Conservation (phyloP, 2,329 filamentous ascomycete species). For the Trichoderma arundinaceum region DNA sequence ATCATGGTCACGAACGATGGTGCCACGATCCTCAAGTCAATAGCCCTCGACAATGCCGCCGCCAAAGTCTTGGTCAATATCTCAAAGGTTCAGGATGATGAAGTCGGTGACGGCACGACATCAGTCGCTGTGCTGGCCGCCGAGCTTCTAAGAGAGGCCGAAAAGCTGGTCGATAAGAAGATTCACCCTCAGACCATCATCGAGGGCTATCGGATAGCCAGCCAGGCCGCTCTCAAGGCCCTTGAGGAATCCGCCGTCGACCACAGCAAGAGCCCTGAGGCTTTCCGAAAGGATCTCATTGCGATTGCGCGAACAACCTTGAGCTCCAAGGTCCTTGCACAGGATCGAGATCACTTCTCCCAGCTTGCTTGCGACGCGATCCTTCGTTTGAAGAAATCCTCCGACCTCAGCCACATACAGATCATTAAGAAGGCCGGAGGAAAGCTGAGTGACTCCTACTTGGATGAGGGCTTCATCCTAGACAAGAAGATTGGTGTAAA, state of each 20-base stretch:
- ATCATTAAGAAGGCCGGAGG: conserved; percentile 99
- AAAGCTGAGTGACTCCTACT: conserved; percentile 95
- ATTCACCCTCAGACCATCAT: conserved; percentile 99
- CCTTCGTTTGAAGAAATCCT: conserved; percentile 84
- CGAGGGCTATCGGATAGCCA: conserved; percentile 97
- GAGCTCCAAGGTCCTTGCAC: conserved; percentile 94
- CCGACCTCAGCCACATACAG: conserved; percentile 96
- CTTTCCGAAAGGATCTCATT: conserved; percentile 87
- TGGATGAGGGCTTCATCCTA: conserved; percentile 97
- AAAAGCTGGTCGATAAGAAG: conserved; percentile 97
- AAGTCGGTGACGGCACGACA: conserved; percentile 96
- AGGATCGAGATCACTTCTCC: conserved; percentile 92
- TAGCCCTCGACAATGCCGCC: conserved; percentile 96
- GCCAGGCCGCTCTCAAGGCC: conserved; percentile 81
- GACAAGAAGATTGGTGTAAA: conserved; percentile 99
- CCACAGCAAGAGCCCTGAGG: conserved; percentile 80
- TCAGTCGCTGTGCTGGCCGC: conserved; percentile 96
- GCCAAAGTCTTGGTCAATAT: conserved; percentile 99
- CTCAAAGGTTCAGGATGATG: conserved; percentile 98
- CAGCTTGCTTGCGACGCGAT: conserved; percentile 90
- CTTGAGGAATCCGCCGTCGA: conserved; percentile 86
- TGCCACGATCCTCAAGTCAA: conserved; percentile 96
- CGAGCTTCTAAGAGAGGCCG: conserved; percentile 92
- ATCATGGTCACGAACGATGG: conserved; percentile 99
- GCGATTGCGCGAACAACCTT: conserved; percentile 93